Evolutionary conservation across 225 moss, liverwort and hornwort genomes (phyloP), one percentile per base, ranked within the genome.

Genomic region (Marchantia paleacea): DNA sequence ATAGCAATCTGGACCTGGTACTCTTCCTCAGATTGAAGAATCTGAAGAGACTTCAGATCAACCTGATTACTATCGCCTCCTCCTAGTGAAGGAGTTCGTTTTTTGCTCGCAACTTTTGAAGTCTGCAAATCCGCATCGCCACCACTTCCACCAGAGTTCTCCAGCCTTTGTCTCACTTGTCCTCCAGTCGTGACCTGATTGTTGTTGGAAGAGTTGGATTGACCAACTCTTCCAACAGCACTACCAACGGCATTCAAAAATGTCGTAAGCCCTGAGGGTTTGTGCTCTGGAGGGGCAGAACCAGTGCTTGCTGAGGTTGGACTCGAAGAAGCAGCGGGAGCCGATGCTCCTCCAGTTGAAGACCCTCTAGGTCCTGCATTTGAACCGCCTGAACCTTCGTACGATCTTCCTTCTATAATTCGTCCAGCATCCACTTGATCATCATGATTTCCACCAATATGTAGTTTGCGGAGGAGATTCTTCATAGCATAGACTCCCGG

Each of bases 381-480:
- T 50, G 69, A 78, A 15, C 78, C 77, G 20, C 47, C 68, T 57
- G 72, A 69, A 9, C 78, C 86, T 15, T 89, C 85, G 24, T 81
- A 54, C 28, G 75, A 58, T 73, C 84, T 82, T 69, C 85, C 88
- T 83, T 88, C 88, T 22, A 85, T 85, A 31, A 84, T 82, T 75
- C 77, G 76, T 48, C 80, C 86, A 51, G 82, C 86, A 64, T 89
- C 89, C 16, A 81, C 74, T 78, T 89, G 82, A 79, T 82, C 80
- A 18, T 83, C 85, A 58, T 84, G 15, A 61, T 76, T 82, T 54
- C 83, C 81, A 29, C 86, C 86, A 26, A 89, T 67, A 25, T 86
- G 86, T 78, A 89, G 82, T 82, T 84, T 89, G 29, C 89, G 79
- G 5, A 89, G 82, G 28, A 89, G 79, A 86, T 89, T 86, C 89